These are phyloP conservation scores for Penicillium sp. DNA, from an alignment of 2,329 filamentous ascomycete species.

Conservation along the genomic window DNA sequence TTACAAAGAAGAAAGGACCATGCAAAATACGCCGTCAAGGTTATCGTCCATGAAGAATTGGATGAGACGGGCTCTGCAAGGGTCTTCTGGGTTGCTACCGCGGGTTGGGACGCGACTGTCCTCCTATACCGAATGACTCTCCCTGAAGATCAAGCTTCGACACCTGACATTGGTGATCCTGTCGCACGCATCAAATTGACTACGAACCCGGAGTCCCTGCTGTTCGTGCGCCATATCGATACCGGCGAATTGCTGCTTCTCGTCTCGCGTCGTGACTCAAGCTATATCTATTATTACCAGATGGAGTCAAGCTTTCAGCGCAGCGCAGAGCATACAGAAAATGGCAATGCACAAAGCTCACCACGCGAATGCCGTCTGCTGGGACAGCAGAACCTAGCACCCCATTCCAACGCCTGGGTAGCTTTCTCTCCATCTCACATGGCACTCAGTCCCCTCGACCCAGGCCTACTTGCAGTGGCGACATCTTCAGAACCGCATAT, in stretches of 20 bases:
- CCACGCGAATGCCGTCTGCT: conserved; percentile 45
- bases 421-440: conserved; percentile 64
- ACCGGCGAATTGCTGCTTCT: conserved; percentile 54
- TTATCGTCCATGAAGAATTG: conserved; percentile 46
- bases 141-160: conserved; percentile 8
- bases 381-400: conserved; percentile 64
- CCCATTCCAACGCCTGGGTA: conserved; percentile 66
- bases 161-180: conserved; percentile 32
- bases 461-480: conserved; percentile 60
- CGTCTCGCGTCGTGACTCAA: conserved; percentile 61
- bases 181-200: conserved; percentile 37
- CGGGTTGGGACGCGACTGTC: conserved; percentile 64
- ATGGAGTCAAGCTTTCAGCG: conserved; percentile 21
- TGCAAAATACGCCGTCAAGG: conserved; percentile 61
- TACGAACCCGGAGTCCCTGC: conserved; percentile 61
- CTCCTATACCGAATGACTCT: conserved; percentile 51
- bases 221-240: conserved; percentile 57
- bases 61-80: conserved; percentile 18
- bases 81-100: conserved; percentile 56
- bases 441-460: conserved; percentile 58
- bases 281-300: conserved; percentile 60
- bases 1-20: conserved; percentile 60
- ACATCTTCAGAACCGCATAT: conserved; percentile 65
- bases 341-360: neutral
- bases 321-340: neutral